Evolutionary conservation across 805 yeast genomes (phyloP), one percentile per base, ranked within the genome.

Genomic region (Kurtzmaniella fragi): DNA sequence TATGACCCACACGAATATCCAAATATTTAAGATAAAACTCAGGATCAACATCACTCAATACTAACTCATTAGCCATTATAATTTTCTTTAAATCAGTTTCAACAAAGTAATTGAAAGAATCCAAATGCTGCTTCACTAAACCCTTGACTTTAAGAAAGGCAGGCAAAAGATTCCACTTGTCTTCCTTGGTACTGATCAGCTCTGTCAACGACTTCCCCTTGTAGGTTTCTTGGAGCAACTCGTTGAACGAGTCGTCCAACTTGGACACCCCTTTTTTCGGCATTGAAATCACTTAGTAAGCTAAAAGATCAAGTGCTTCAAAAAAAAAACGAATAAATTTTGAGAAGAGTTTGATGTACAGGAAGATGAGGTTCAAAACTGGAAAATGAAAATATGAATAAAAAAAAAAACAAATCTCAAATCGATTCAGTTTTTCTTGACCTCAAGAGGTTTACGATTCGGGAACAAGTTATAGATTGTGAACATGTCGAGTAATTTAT

Each of bases 111-210:
- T 93, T 91, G 73, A 88, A 93, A n/a, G 99, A 93, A 57, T 93
- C 99, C 56, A 93, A 71, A 69, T 93, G 99, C 68, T 93, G 99
- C 55, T 93, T 93, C 34, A 93, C 98, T 37, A 93, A 68, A 39
- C 99, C 99, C 59, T 93, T 93, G 33, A 93, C 96, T 56, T 89
- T 88, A 46, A 93, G 68, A 56, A 93, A 93, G 0, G 99, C 99
- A 0, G 99, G 99, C 31, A 93, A 67, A 34, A 93, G 71, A 51
- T 93, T 85, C 99, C 99, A 93, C 60, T 93, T 93, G 62, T 93
- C 99, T 51, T 87, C 87, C 9, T 95, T 93, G 0, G 96, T 88
- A 50, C 79, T 79, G 56, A 93, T 83, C 47, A 85, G 85, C 64
- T 93, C 99, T 2, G 95, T 78, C 43, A 93, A 61, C 38, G 74